These are phyloP conservation scores for Orbilia oligospora DNA, from an alignment of 2,329 filamentous ascomycete species.

Conservation along the genomic window DNA sequence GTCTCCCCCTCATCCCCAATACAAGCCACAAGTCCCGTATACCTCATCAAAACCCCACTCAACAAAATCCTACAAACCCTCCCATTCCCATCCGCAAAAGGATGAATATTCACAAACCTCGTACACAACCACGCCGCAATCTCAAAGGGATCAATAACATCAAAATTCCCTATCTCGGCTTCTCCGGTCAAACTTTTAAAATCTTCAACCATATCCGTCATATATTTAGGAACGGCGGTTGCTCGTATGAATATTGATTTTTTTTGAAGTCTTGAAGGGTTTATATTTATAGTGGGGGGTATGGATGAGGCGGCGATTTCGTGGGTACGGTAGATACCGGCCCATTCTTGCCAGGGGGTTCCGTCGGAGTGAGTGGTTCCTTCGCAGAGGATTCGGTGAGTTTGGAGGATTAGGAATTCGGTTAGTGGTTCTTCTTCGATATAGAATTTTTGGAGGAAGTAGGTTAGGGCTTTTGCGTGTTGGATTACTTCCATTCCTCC, in stretches of 20 bases:
- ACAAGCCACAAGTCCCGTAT: slow-evolving; percentile 32
- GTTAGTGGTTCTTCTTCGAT: neutral
- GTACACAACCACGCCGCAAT: slow-evolving; percentile 32
- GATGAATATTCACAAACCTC: slow-evolving; percentile 41
- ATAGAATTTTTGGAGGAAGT: slow-evolving; percentile 22
- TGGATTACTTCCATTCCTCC: slow-evolving; percentile 23
- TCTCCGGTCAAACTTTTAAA: too few species aligned
- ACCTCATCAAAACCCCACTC: slow-evolving; percentile 39
- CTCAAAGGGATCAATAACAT: slow-evolving; percentile 19
- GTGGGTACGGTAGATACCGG: slow-evolving; percentile 31
- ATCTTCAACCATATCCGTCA: neutral
- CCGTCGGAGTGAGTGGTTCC: slow-evolving; percentile 18
- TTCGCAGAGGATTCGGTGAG: slow-evolving; percentile 32
- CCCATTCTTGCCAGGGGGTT: slow-evolving; percentile 34
- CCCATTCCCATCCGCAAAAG: slow-evolving; percentile 36
- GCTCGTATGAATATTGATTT: slow-evolving; percentile 42
- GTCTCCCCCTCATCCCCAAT: slow-evolving; percentile 39
- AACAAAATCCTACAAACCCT: slow-evolving; percentile 44
- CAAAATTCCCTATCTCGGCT: too few species aligned
- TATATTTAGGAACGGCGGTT: slow-evolving; percentile 18
- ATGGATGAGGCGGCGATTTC: slow-evolving; percentile 50
- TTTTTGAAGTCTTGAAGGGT: neutral
- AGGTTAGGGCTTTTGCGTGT: slow-evolving; percentile 25
- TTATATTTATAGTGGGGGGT: too few species aligned
- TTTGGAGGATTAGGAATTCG: slow-evolving; percentile 26